Percentiles rank a stretch among this genome's conserved stretches.
phyloP scores from a whole-genome alignment of 2,329 filamentous ascomycete genomes.

The Trichoderma afroharzianum region DNA sequence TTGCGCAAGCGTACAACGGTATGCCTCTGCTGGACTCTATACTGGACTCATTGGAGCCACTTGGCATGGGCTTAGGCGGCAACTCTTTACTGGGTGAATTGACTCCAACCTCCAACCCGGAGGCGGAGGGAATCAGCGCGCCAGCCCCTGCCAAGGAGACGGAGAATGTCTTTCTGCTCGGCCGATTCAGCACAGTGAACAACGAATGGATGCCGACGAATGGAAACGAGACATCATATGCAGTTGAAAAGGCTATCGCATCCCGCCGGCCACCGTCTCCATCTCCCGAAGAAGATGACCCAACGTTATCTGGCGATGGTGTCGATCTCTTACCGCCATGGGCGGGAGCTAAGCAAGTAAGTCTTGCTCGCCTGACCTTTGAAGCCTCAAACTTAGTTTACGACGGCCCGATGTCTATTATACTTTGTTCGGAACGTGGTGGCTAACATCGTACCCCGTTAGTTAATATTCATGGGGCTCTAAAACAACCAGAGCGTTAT shows the following conservation, averaged over 20 bases:
- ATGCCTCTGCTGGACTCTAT: background rate
- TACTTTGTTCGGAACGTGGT: background rate
- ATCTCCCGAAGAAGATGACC: background rate
- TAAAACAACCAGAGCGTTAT: background rate
- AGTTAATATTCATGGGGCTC: background rate
- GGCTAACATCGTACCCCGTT: background rate
- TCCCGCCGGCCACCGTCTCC: background rate
- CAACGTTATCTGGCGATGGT: background rate
- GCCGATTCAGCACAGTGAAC: background rate
- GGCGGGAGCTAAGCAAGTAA: conserved; percentile 4
- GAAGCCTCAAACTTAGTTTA: background rate
- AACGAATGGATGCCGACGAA: background rate
- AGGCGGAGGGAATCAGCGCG: background rate
- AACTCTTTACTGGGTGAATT: background rate
- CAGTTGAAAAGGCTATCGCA: background rate
- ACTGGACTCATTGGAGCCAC: background rate
- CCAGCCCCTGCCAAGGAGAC: background rate
- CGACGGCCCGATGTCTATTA: background rate
- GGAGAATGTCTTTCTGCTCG: background rate
- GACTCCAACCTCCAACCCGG: background rate
- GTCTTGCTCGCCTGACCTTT: background rate
- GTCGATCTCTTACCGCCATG: background rate
- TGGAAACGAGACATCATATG: background rate
- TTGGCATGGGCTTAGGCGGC: background rate
- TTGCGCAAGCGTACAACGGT: background rate